These are phyloP conservation scores for Petunia secreta DNA, from an alignment of 257 asterid species.

Conservation along the genomic window DNA sequence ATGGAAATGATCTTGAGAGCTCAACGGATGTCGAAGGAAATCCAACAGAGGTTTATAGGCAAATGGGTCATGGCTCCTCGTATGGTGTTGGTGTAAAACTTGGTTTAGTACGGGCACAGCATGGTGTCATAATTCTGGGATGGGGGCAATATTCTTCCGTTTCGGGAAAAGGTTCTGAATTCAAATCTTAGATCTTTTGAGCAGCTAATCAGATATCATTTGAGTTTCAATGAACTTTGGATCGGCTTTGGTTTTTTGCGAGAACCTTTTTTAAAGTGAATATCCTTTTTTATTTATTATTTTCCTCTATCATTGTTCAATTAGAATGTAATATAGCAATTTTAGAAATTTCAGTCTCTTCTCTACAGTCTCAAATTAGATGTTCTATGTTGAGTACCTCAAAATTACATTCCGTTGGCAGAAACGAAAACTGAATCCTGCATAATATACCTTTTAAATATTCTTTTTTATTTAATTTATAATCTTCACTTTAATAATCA, in stretches of 20 bases:
- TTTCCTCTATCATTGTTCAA: background rate
- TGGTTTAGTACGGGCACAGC: conserved; percentile 88
- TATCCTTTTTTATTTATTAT: background rate
- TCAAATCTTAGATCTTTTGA: no score
- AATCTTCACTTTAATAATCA: no score
- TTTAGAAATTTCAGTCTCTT: background rate
- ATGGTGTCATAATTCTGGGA: conserved; percentile 90
- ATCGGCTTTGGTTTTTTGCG: background rate
- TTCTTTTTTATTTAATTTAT: no score
- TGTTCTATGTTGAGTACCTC: background rate
- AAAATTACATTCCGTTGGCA: background rate
- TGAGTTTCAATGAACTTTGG: background rate
- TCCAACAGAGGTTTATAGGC: conserved; percentile 90
- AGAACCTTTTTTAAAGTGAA: background rate
- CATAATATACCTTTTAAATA: no score
- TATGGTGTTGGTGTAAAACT: conserved; percentile 92
- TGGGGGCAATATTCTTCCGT: conserved; percentile 86
- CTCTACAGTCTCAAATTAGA: background rate
- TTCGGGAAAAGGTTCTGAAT: conserved; percentile 88
- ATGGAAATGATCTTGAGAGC: conserved; percentile 92
- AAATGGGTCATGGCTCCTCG: conserved; percentile 92
- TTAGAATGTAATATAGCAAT: background rate
- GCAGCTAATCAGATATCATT: background rate
- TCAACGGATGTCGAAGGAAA: conserved; percentile 95
- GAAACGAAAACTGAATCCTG: no score